These are phyloP conservation scores for Fusarium drepaniforme DNA, from an alignment of 2,329 filamentous ascomycete genomes.

Conservation along the genomic window DNA sequence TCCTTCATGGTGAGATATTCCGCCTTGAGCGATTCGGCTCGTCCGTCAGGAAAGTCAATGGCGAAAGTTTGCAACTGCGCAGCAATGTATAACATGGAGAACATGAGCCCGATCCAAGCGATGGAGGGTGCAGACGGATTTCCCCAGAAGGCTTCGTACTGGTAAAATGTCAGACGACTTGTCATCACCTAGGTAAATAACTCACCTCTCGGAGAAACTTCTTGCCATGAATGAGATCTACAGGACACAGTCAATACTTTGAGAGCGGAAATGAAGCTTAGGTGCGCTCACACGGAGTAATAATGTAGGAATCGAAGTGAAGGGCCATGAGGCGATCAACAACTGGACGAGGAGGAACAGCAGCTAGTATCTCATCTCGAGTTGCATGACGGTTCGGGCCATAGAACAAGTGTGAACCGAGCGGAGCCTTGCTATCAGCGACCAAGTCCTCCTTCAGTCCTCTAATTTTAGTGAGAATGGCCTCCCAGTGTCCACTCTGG, in stretches of 20 bases:
- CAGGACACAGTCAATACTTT: conserved; percentile 14
- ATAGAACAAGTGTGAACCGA: conserved; percentile 30
- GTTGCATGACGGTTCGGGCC: conserved; percentile 26
- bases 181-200: not conserved
- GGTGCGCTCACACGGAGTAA: conserved; percentile 24
- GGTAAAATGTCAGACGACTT: conserved; percentile 20
- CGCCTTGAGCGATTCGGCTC: conserved; percentile 16
- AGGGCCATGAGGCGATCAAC: conserved; percentile 30
- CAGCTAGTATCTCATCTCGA: conserved; percentile 23
- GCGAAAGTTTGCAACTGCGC: conserved; percentile 27
- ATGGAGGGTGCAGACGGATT: conserved; percentile 18
- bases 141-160: conserved; percentile 28
- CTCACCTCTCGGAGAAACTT: conserved; percentile 31
- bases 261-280: not conserved
- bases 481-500: conserved; percentile 30
- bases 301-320: conserved; percentile 28
- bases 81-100: conserved; percentile 27
- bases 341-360: conserved; percentile 27
- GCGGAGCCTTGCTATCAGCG: conserved; percentile 11
- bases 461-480: conserved; percentile 28
- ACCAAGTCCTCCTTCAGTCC: conserved; percentile 29
- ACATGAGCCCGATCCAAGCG: conserved; percentile 30
- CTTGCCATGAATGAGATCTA: conserved; percentile 26
- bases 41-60: conserved; percentile 4
- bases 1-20: conserved; percentile 27